phyloP scores from a whole-genome alignment of 2,329 filamentous ascomycete genomes.

The Aureobasidium vineae region DNA sequence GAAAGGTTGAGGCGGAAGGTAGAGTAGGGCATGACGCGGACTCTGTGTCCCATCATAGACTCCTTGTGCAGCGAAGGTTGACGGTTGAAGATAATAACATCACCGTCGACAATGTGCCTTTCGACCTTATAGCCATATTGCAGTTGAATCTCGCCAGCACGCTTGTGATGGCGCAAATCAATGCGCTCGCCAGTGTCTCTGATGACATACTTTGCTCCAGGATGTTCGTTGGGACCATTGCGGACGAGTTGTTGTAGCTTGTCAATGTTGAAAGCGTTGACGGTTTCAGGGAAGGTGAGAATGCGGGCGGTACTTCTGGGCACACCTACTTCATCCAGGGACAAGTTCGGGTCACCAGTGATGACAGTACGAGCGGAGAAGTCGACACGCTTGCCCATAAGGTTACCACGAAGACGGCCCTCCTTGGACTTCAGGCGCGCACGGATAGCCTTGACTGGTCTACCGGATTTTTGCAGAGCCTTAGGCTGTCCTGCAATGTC shows the following conservation, averaged over 20 bases:
- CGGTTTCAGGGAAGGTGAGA: slow-evolving; percentile 93
- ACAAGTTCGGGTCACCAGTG: slow-evolving; percentile 95
- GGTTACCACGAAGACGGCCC: slow-evolving; percentile 91
- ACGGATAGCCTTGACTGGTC: slow-evolving; percentile 94
- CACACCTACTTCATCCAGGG: slow-evolving; percentile 94
- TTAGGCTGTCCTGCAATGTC: slow-evolving; percentile 95
- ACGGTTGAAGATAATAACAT: slow-evolving; percentile 99
- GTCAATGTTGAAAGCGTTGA: slow-evolving; percentile 96
- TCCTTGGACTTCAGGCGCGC: slow-evolving; percentile 99
- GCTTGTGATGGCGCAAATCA: slow-evolving; percentile 89
- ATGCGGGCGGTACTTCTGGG: slow-evolving; percentile 89
- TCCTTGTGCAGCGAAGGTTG: slow-evolving; percentile 99
- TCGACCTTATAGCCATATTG: slow-evolving; percentile 99
- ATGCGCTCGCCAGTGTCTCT: slow-evolving; percentile 91
- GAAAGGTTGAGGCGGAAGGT: slow-evolving; percentile 97
- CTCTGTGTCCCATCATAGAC: slow-evolving; percentile 99
- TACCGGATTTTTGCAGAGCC: slow-evolving; percentile 92
- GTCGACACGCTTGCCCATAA: slow-evolving; percentile 99
- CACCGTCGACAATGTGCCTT: slow-evolving; percentile 90
- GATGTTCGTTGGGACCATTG: slow-evolving; percentile 92
- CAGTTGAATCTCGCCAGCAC: slow-evolving; percentile 77
- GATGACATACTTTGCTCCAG: slow-evolving; percentile 95
- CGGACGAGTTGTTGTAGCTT: slow-evolving; percentile 85
- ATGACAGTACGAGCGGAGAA: slow-evolving; percentile 99
- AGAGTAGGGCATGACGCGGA: slow-evolving; percentile 97